Base-by-base conservation (phyloP, 2,329 filamentous ascomycete species). In the Colletotrichum sp. region DNA sequence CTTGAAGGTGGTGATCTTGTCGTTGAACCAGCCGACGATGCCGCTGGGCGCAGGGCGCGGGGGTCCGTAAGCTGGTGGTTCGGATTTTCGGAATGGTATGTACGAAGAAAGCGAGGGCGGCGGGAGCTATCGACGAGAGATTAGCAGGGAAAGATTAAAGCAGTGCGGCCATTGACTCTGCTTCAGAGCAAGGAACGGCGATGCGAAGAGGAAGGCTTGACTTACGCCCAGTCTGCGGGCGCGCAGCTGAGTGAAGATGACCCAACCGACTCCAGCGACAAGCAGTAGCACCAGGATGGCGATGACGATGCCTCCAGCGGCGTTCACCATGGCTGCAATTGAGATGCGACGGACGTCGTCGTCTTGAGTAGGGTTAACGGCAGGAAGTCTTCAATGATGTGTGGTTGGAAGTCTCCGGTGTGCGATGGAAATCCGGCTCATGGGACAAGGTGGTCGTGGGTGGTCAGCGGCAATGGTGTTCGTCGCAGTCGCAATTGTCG, bases 1-100 rank as follows among this genome's bases (percentile, higher is more conserved):
- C 83, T 91, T 91, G 82, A 96, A 87, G 43, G 88, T 87, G 81
- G 88, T 87, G 77, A 94, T 82, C 79, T 92, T 92, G 82, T 93
- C 91, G 81, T 91, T 91, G 84, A 97, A 82, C 94, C 94, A 97
- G 82, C 93, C 94, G 76, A 91, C 83, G 75, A 96, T 85, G 79
- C 94, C 94, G 78, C 91, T 89, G 9, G 91, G 81, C 77, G 92
- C 84, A 79, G 93, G 82, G 83, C 89, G 79, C 80, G 91, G 85
- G 82, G 90, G 84, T 32, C 87, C 87, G 81, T 89, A 89, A 13
- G 76, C 70, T 22, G 5, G 87, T 81, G 39, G 84, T 82, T 88
- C 85, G 71, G 87, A 84, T 78, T 87, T 86, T 77, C 87, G 85
- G 89, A 96, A 96, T 68, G 94, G 95, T 81, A 96, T 91, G 84